These are phyloP conservation scores for Pleurotus ostreatus DNA, from an alignment of 768 basidiomycete genomes.

Conservation along the genomic window DNA sequence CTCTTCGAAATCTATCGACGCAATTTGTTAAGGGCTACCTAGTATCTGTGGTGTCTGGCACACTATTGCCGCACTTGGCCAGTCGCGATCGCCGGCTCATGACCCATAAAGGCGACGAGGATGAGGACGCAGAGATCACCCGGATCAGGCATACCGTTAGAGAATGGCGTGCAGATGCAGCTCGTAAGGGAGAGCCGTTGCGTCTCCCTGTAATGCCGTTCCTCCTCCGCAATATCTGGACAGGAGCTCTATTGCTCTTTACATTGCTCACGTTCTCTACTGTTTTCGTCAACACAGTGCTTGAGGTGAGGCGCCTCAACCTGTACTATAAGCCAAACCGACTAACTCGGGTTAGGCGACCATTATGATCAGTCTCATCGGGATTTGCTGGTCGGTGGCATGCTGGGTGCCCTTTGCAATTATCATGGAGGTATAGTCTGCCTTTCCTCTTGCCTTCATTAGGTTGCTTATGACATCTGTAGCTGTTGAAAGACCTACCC, in stretches of 20 bases:
- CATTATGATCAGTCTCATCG: slow-evolving; percentile 76
- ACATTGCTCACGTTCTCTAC: slow-evolving; percentile 76
- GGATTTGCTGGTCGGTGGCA: slow-evolving; percentile 96
- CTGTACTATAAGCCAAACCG: background rate
- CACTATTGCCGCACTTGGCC: slow-evolving; percentile 74
- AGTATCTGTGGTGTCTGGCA: slow-evolving; percentile 88
- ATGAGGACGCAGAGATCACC: slow-evolving; percentile 70
- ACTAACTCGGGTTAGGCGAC: slow-evolving; percentile 53
- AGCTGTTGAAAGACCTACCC: slow-evolving; percentile 76
- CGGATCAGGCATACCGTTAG: slow-evolving; percentile 69
- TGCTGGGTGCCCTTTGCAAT: slow-evolving; percentile 97
- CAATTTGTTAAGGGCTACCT: slow-evolving; percentile 1
- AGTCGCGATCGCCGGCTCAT: slow-evolving; percentile 80
- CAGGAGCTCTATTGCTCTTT: slow-evolving; percentile 79
- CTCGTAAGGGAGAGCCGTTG: slow-evolving; percentile 66
- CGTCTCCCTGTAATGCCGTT: slow-evolving; percentile 86
- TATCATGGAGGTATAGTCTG: slow-evolving; percentile 81
- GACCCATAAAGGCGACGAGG: slow-evolving; percentile 63
- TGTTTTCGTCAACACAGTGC: slow-evolving; percentile 80
- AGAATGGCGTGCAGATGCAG: slow-evolving; percentile 84
- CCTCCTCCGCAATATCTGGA: slow-evolving; percentile 92
- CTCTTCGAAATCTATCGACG: background rate
- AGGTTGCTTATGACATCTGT: slow-evolving; percentile 1
- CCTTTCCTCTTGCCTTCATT: background rate
- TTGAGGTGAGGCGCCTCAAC: slow-evolving; percentile 42